These are phyloP conservation scores for Glaciozyma antarctica DNA, from an alignment of 768 basidiomycete genomes.

Conservation along the genomic window DNA sequence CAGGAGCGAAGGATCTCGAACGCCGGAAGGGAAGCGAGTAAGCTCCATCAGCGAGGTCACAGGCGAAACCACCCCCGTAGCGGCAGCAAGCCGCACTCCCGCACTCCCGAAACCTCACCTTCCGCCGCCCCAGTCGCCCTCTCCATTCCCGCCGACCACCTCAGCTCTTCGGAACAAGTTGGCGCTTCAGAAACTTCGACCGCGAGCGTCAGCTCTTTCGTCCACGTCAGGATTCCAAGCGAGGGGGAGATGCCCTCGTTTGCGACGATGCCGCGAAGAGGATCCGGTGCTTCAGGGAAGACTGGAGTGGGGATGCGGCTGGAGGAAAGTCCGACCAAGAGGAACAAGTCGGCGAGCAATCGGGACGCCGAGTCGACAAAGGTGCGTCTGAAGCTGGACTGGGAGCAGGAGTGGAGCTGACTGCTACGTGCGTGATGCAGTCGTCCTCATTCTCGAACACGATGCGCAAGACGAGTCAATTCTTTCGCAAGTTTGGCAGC, in stretches of 20 bases:
- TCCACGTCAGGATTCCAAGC: conserved; percentile 9
- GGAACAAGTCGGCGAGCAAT: not conserved
- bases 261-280: not conserved
- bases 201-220: conserved; percentile 7
- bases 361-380: not conserved
- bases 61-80: too few relatives aligned
- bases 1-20: too few relatives aligned
- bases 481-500: conserved; percentile 33
- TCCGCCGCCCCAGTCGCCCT: not conserved
- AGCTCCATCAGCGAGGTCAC: too few relatives aligned
- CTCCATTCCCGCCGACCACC: not conserved
- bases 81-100: too few relatives aligned
- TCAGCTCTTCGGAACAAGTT: not conserved
- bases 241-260: not conserved
- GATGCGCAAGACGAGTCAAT: conserved; percentile 34
- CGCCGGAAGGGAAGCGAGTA: too few relatives aligned
- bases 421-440: not conserved
- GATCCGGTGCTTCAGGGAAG: not conserved
- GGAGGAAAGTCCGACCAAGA: not conserved
- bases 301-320: not conserved
- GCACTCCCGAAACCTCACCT: too few relatives aligned
- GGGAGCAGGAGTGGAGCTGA: not conserved
- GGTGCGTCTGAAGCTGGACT: not conserved
- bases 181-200: not conserved
- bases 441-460: conserved; percentile 23